Conservation (phyloP, 148 eudicot species). For the Silene conica region DNA sequence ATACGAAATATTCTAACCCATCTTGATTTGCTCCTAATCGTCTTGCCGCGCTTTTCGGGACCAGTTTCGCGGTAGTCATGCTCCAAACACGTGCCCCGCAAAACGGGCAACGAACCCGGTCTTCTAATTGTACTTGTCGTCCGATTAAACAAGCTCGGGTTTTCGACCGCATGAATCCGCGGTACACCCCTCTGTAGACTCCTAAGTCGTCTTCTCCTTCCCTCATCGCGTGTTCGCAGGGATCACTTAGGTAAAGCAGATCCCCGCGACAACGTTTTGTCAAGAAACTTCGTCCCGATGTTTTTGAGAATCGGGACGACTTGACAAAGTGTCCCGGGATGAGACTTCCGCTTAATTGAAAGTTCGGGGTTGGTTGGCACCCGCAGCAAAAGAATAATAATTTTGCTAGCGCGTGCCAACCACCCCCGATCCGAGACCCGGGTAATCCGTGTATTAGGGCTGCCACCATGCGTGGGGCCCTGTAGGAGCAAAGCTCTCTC, state of each 20-base stretch:
- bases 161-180: slow-evolving; percentile 52
- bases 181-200: slow-evolving; percentile 63
- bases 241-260: slow-evolving; percentile 67
- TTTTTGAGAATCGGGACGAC: slow-evolving; percentile 70
- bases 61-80: slow-evolving; percentile 60
- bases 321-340: slow-evolving; percentile 62
- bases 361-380: slow-evolving; percentile 41
- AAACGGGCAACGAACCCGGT: slow-evolving; percentile 59
- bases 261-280: slow-evolving; percentile 48
- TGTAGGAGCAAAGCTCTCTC: slow-evolving; percentile 50
- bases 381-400: slow-evolving; percentile 73
- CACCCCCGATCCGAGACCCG: slow-evolving; percentile 50
- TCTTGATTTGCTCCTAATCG: slow-evolving; percentile 61
- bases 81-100: slow-evolving; percentile 87
- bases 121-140: slow-evolving; percentile 52
- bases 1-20: slow-evolving; percentile 64
- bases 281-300: slow-evolving; percentile 77
- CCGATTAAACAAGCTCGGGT: slow-evolving; percentile 55
- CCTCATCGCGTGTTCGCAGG: slow-evolving; percentile 60
- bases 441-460: slow-evolving; percentile 38
- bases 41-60: slow-evolving; percentile 60
- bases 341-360: neutral
- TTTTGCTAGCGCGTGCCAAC: slow-evolving; percentile 77
- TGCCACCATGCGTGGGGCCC: slow-evolving; percentile 55
- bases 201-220: slow-evolving; percentile 55